phyloP scores from a whole-genome alignment of 2,329 filamentous ascomycete genomes.

The Arachnopeziza araneosa region DNA sequence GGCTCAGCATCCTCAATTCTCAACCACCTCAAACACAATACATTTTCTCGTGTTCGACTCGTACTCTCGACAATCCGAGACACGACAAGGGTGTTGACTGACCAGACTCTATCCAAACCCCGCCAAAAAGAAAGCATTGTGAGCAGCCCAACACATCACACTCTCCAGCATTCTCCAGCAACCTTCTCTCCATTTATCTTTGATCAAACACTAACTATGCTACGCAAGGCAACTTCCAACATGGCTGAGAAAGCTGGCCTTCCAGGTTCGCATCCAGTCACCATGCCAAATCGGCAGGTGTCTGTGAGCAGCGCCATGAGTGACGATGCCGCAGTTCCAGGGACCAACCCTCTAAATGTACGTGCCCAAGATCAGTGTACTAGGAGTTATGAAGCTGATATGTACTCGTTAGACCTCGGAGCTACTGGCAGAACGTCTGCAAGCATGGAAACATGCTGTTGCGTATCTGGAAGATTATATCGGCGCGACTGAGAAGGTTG shows the following conservation, averaged over 20 bases:
- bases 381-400: conserved; percentile 3
- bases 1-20: neutral
- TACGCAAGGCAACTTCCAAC: conserved; percentile 20
- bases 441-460: conserved; percentile 94
- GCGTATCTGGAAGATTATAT: conserved; percentile 90
- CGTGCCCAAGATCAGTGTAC: conserved; percentile 10
- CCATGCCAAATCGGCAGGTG: conserved; percentile 24
- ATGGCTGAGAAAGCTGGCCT: conserved; percentile 23
- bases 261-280: conserved; percentile 22
- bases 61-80: neutral
- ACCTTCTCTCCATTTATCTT: neutral
- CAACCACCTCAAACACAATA: neutral
- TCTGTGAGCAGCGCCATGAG: conserved; percentile 22
- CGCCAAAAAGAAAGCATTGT: neutral
- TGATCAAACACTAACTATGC: conserved; percentile 12
- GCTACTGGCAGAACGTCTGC: conserved; percentile 79
- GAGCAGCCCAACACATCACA: neutral
- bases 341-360: conserved; percentile 26
- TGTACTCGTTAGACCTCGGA: conserved; percentile 56
- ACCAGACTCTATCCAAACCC: neutral
- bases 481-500: conserved; percentile 75
- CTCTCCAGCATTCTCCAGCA: neutral
- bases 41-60: neutral
- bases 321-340: conserved; percentile 28
- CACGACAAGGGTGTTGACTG: neutral